Base-by-base conservation (phyloP, 2,329 filamentous ascomycete genomes). In the Trichophyton verrucosum region DNA sequence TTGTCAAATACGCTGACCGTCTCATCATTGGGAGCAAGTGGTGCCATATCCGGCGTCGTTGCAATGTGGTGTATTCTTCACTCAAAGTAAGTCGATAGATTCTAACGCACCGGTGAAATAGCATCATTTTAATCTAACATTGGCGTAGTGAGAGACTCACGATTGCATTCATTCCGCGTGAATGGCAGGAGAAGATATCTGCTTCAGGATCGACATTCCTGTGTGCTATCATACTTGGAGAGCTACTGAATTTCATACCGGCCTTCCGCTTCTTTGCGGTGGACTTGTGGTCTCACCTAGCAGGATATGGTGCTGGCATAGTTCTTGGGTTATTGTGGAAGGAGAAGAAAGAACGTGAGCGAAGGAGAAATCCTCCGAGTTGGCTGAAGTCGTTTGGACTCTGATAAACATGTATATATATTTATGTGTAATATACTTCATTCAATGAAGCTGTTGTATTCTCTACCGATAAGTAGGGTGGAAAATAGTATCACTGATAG, bases 1-100 rank as follows among this genome's bases (percentile, higher is more conserved):
- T 62, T 80, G 2, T 65, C 70, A 13, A 72, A 75, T 15, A 69
- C 74, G 24, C 74, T 80, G 57, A 70, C 69, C 46, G 70, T 75
- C 9, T 80, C 76, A 36, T 76, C 78, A 6, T 73, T 81, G 5
- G 81, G 81, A 27, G 77, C 78, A 9, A 81, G 78, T 64, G 79
- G 77, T 3, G 77, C 77, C 15, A 72, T 80, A 7, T 73, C 75
- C 17, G 81, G 79, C 38, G 66, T 82, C 22, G 68, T 80, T 11
- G 78, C 75, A 2, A 77, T 80, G 17, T 77, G 74, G 66, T 81
- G 78, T 65, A 74, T 77, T 58, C 70, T 81, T 44, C 73, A 79
- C 63, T 66, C 71, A 46, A 68, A 78, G 76, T 78, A 27, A 57
- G 55, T 27, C 36, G 38, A 36, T 30, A 11, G n/a, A 13, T 3